These are phyloP conservation scores for Oryza officinalis DNA, from an alignment of 176 grass and related monocot genomes.

Conservation along the genomic window DNA sequence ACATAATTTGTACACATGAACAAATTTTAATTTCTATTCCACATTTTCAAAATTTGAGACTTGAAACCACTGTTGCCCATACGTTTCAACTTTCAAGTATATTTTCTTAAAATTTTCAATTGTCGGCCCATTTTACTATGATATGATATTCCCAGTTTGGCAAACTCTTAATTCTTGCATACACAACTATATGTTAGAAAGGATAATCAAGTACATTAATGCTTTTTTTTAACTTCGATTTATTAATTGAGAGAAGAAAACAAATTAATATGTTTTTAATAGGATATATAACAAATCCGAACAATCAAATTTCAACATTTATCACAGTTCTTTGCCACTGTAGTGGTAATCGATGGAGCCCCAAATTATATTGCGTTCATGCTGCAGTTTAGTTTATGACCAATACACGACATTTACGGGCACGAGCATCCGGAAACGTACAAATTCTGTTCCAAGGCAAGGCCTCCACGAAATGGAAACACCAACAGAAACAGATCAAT, in stretches of 20 bases:
- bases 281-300: neutral
- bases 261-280: neutral
- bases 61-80: no score
- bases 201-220: neutral
- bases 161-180: neutral
- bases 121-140: no score
- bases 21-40: no score
- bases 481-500: neutral
- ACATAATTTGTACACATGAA: no score
- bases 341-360: neutral
- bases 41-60: no score
- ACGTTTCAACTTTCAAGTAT: no score
- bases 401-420: neutral
- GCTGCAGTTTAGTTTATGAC: no score
- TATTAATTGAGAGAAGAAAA: neutral
- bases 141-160: no score
- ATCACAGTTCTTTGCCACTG: neutral
- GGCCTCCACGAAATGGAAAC: neutral
- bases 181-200: neutral
- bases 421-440: neutral
- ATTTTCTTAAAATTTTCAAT: no score
- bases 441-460: constrained; percentile 10
- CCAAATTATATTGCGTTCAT: neutral
- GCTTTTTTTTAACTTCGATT: neutral
- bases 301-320: neutral